Base-by-base conservation (phyloP, 2,329 filamentous ascomycete species). In the Ceratocystis variospora region DNA sequence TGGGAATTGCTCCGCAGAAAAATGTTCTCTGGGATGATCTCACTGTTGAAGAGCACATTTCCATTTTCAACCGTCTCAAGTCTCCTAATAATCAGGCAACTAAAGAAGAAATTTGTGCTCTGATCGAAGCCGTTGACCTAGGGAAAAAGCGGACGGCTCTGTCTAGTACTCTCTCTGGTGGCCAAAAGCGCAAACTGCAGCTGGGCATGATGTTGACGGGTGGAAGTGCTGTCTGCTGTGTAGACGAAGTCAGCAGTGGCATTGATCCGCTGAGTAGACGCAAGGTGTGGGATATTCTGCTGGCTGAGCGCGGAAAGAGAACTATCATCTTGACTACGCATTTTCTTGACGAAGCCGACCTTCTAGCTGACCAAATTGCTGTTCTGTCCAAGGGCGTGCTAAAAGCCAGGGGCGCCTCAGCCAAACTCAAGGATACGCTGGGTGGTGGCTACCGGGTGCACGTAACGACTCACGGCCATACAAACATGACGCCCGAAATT, bases 191-290 rank as follows among this genome's bases (percentile, higher is more conserved):
- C 64, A 96, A 96, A 74, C 80, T 96, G 7, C 92, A 96, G 74
- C 80, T 96, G 1, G 91, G 90, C 4, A 93, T 96, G 85, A 96
- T 96, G 90, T 85, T 96, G 71, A 95, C 90, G 2, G 92, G 93
- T 68, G 91, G 90, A 10, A 93, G 88, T 69, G 85, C 85, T 28
- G 87, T 96, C 0, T 96, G 92, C 76, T 94, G 90, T 71, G 85
- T 96, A 5, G 92, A 96, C 70, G 93, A 96, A 75, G 90, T 96
- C 15, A 92, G 88, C 48, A 91, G 87, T 68, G 93, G 92, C 15
- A 80, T 96, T 22, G 92, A 96, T 72, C 91, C 93, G 0, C 78
- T 96, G 0, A 92, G 88, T 22, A 81, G 93, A 65, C 80, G 91
- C 33, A 96, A 96, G 76, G 89, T 96, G 28, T 96, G 92, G 92